phyloP scores from a whole-genome alignment of 2,329 filamentous ascomycete species.

The Rhynchosporium secalis region DNA sequence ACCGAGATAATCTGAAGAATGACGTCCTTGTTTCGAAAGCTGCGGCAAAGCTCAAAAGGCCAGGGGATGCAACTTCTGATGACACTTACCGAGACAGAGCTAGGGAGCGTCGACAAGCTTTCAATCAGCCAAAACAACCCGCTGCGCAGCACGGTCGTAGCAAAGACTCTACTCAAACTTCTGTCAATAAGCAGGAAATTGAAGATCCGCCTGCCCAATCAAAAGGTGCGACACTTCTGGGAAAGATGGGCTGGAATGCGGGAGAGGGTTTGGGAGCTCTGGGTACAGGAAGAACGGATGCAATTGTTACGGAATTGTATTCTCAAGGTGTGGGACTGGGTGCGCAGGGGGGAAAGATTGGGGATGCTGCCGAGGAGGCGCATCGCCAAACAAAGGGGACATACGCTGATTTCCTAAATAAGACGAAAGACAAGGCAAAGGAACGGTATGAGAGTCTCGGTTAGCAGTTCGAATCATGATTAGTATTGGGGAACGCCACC shows the following conservation, averaged over 20 bases:
- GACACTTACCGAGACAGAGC: slow-evolving; percentile 56
- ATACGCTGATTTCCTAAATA: slow-evolving; percentile 63
- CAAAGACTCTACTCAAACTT: slow-evolving; percentile 33
- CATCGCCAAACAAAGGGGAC: slow-evolving; percentile 59
- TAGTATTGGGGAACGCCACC: background rate
- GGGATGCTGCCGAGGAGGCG: slow-evolving; percentile 66
- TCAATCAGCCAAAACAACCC: slow-evolving; percentile 60
- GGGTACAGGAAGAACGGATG: slow-evolving; percentile 62
- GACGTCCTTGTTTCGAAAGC: slow-evolving; percentile 47
- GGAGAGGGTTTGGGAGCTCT: slow-evolving; percentile 65
- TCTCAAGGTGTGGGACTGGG: slow-evolving; percentile 68
- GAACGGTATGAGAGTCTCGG: slow-evolving; percentile 62
- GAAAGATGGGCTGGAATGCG: slow-evolving; percentile 71
- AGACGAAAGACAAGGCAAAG: slow-evolving; percentile 65
- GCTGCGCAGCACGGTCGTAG: slow-evolving; percentile 41
- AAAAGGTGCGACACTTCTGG: slow-evolving; percentile 66
- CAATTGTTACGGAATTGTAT: slow-evolving; percentile 65
- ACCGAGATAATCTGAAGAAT: slow-evolving; percentile 55
- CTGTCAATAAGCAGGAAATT: slow-evolving; percentile 38
- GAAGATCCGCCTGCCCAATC: slow-evolving; percentile 48
- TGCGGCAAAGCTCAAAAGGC: slow-evolving; percentile 42
- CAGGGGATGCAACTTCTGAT: slow-evolving; percentile 28
- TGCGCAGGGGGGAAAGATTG: slow-evolving; percentile 67
- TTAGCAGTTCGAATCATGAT: slow-evolving; percentile 28
- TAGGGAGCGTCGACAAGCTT: slow-evolving; percentile 63